A percentile compares a stretch with the other conserved stretches of the same genome.
Evolutionary conservation across 768 basidiomycete species (phyloP).

Genomic region (Agrocybe praecox): DNA sequence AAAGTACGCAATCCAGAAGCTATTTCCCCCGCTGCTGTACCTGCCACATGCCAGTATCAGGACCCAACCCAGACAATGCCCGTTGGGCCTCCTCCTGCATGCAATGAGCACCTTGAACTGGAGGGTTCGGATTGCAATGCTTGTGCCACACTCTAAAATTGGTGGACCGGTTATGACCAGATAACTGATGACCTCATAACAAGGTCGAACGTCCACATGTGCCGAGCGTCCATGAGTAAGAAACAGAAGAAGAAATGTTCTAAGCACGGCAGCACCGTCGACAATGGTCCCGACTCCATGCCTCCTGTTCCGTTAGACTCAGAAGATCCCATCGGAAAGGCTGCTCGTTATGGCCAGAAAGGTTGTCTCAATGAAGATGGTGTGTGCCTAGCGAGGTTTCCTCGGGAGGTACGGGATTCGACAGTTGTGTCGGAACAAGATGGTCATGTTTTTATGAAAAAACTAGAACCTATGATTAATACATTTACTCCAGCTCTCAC

Average conservation of each 20-base stretch:
- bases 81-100: constrained; percentile 11
- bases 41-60: neutral
- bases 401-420: constrained; percentile 17
- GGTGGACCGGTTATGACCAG: constrained; percentile 17
- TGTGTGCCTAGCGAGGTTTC: constrained; percentile 35
- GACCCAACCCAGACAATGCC: constrained; percentile 21
- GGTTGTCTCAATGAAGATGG: constrained; percentile 20
- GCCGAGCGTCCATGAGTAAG: constrained; percentile 11
- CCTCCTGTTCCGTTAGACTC: neutral
- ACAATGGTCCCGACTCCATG: neutral
- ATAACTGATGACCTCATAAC: constrained; percentile 28
- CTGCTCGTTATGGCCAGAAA: constrained; percentile 20
- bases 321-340: neutral
- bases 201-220: constrained; percentile 28
- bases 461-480: constrained; percentile 35
- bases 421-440: constrained; percentile 27
- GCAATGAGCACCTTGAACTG: neutral
- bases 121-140: neutral
- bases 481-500: constrained; percentile 26
- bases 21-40: neutral
- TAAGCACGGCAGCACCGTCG: neutral
- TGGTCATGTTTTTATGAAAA: constrained; percentile 29
- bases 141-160: neutral
- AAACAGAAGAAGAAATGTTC: neutral
- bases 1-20: neutral